Evolutionary conservation across 2,329 filamentous ascomycete species (phyloP).

Genomic region (Pyrenochaeta sp.): DNA sequence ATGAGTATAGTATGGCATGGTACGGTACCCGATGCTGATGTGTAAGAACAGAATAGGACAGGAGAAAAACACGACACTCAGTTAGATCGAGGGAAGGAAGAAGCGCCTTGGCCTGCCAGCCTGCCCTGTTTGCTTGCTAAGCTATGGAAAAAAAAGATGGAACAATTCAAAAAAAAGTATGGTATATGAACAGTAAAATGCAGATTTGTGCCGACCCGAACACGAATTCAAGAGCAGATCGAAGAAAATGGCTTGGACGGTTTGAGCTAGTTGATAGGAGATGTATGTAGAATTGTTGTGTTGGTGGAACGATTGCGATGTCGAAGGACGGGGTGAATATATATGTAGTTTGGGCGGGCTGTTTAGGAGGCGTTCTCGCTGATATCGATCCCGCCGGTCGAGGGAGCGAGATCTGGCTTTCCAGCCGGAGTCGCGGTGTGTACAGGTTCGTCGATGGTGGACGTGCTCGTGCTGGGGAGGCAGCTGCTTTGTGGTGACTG

Average conservation of each 20-base stretch:
- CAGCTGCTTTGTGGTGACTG: slow-evolving; percentile 75
- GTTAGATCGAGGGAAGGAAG: not conserved
- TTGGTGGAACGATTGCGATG: slow-evolving; percentile 8
- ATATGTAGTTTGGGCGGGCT: slow-evolving; percentile 6
- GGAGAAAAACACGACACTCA: no score
- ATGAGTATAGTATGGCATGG: not conserved
- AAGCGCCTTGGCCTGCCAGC: not conserved
- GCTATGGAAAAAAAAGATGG: not conserved
- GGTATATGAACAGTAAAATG: slow-evolving; percentile 40
- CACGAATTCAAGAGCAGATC: slow-evolving; percentile 9
- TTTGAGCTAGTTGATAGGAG: not conserved
- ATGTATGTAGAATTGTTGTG: slow-evolving; percentile 1
- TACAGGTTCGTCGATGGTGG: slow-evolving; percentile 59
- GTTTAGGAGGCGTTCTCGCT: slow-evolving; percentile 18
- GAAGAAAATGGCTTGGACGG: slow-evolving; percentile 6
- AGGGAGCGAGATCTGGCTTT: slow-evolving; percentile 21
- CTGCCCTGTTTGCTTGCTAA: no score
- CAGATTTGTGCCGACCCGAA: slow-evolving; percentile 13
- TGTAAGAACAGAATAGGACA: not conserved
- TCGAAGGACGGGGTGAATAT: not conserved
- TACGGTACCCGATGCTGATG: not conserved
- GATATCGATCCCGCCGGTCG: slow-evolving; percentile 27
- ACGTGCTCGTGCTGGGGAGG: slow-evolving; percentile 69
- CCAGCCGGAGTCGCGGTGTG: slow-evolving; percentile 22
- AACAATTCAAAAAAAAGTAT: slow-evolving; percentile 13